These are phyloP conservation scores for Leptomonas seymouri DNA, from an alignment of 208 protist species.

Conservation along the genomic window DNA sequence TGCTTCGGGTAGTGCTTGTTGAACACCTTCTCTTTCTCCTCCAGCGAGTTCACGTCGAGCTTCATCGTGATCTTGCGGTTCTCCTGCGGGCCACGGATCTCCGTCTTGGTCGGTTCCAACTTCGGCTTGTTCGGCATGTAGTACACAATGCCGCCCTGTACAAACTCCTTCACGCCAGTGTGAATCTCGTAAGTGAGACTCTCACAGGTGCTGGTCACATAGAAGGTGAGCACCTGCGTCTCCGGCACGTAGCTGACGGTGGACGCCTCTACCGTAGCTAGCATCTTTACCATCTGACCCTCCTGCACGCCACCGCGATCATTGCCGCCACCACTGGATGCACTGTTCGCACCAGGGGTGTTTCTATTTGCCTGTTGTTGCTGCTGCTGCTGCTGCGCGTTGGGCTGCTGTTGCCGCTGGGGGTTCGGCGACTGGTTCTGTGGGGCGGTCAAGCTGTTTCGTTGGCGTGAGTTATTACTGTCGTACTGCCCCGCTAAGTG, in stretches of 20 bases:
- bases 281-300: conserved; percentile 92
- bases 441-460: conserved; percentile 20
- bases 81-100: conserved; percentile 70
- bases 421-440: conserved; percentile 28
- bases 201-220: conserved; percentile 68
- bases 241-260: conserved; percentile 73
- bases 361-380: conserved; percentile 19
- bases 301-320: conserved; percentile 81
- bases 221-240: conserved; percentile 80
- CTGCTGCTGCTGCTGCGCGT: conserved; percentile 32
- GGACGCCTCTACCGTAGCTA: conserved; percentile 86
- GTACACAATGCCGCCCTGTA: conserved; percentile 66
- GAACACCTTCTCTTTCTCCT: conserved; percentile 86
- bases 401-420: conserved; percentile 29
- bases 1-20: conserved; percentile 92
- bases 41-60: conserved; percentile 74
- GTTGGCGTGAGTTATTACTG: conserved; percentile 39
- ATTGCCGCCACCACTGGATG: conserved; percentile 28
- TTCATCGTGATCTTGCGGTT: conserved; percentile 76
- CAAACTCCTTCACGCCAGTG: conserved; percentile 88
- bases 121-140: conserved; percentile 93
- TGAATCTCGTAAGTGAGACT: conserved; percentile 90
- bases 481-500: conserved; percentile 79
- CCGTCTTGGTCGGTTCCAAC: conserved; percentile 79
- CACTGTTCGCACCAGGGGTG: conserved; percentile 26